Evolutionary conservation across 805 yeast genomes (phyloP).

Genomic region (Tetrapisispora fleetii): DNA sequence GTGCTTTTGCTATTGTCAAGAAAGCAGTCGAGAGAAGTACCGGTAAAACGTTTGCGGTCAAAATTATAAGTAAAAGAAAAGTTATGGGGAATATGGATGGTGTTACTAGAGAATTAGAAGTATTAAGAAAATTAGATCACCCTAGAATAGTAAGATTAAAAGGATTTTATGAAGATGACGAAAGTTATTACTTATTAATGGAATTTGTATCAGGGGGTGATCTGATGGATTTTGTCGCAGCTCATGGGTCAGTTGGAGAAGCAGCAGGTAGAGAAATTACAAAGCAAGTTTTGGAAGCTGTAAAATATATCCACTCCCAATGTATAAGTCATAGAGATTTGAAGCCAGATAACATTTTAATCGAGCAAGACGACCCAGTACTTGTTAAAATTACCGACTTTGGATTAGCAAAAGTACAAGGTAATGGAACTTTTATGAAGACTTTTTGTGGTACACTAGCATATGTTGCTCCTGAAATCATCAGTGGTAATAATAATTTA

Average conservation of each 20-base stretch:
- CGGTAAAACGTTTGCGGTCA: slow-evolving; percentile 83
- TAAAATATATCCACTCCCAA: slow-evolving; percentile 74
- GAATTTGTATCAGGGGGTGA: slow-evolving; percentile 96
- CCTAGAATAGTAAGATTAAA: slow-evolving; percentile 75
- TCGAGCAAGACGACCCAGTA: slow-evolving; percentile 86
- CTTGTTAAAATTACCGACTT: slow-evolving; percentile 90
- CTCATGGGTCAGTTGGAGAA: slow-evolving; percentile 86
- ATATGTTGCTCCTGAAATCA: slow-evolving; percentile 92
- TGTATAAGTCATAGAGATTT: slow-evolving; percentile 95
- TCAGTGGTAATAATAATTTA: slow-evolving; percentile 32
- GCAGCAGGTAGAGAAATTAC: slow-evolving; percentile 82
- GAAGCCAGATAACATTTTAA: slow-evolving; percentile 90
- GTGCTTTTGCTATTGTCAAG: slow-evolving; percentile 96
- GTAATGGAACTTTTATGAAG: slow-evolving; percentile 75
- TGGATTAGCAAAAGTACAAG: slow-evolving; percentile 88
- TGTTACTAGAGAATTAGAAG: slow-evolving; percentile 77
- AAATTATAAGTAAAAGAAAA: slow-evolving; percentile 75
- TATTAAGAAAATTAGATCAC: slow-evolving; percentile 67
- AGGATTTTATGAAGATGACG: slow-evolving; percentile 77
- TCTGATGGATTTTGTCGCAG: slow-evolving; percentile 92
- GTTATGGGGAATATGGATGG: slow-evolving; percentile 72
- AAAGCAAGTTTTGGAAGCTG: slow-evolving; percentile 73
- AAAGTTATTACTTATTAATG: slow-evolving; percentile 81
- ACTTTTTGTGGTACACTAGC: slow-evolving; percentile 98
- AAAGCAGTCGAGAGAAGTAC: slow-evolving; percentile 79